These are phyloP conservation scores for Earliella scabrosa DNA, from an alignment of 1,284 basidiomycete genomes.

Conservation along the genomic window DNA sequence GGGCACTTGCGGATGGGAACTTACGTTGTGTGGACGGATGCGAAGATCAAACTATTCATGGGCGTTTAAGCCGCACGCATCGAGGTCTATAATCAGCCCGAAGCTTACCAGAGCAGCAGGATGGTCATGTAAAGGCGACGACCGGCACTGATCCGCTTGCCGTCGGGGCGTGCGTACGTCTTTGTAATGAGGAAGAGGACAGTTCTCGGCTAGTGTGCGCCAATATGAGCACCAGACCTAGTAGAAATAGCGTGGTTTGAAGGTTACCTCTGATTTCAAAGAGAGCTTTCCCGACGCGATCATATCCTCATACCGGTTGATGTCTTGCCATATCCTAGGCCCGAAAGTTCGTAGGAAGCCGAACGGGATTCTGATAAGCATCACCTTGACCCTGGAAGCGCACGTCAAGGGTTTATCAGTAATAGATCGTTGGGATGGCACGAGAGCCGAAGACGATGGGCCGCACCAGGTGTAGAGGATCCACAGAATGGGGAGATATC, in stretches of 20 bases:
- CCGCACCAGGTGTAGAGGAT: conserved; percentile 35
- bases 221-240: neutral
- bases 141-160: conserved; percentile 20
- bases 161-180: conserved; percentile 22
- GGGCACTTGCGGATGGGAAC: conserved; percentile 5
- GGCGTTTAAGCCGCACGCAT: neutral
- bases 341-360: conserved; percentile 27
- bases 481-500: conserved; percentile 33
- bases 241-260: neutral
- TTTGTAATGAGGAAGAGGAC: conserved; percentile 29
- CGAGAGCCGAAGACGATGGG: neutral
- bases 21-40: conserved; percentile 42
- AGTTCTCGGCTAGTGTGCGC: conserved; percentile 19
- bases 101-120: conserved; percentile 27
- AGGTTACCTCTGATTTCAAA: conserved; percentile 23
- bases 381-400: conserved; percentile 27
- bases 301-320: conserved; percentile 25
- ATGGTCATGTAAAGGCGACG: conserved; percentile 25
- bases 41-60: conserved; percentile 38
- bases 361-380: conserved; percentile 27
- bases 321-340: conserved; percentile 27
- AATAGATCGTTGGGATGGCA: neutral
- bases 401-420: conserved; percentile 14
- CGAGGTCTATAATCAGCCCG: neutral
- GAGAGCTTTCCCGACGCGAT: conserved; percentile 17